Conservation (phyloP, 2,329 filamentous ascomycete species). For the Penicillium glabrum region DNA sequence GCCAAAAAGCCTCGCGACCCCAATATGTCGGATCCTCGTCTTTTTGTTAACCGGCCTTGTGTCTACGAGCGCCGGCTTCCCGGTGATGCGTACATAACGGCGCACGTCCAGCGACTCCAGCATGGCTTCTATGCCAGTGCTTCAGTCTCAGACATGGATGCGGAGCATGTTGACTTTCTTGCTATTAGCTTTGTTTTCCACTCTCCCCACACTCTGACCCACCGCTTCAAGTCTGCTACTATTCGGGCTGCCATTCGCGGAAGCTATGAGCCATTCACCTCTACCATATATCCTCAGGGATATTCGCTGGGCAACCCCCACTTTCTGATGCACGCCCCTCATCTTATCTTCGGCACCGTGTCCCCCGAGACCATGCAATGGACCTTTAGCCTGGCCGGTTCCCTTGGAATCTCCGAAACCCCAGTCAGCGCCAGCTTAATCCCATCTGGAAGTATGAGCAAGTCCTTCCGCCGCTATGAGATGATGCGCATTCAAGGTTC, state of each 20-base stretch:
- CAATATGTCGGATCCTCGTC: slow-evolving; percentile 38
- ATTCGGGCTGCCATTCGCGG: slow-evolving; percentile 39
- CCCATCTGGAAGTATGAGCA: slow-evolving; percentile 42
- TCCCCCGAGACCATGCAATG: slow-evolving; percentile 51
- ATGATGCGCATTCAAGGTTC: slow-evolving; percentile 54
- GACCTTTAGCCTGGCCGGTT: slow-evolving; percentile 49
- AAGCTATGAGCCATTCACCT: not conserved
- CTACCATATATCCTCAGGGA: slow-evolving; percentile 1
- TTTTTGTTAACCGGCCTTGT: slow-evolving; percentile 42
- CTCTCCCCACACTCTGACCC: slow-evolving; percentile 40
- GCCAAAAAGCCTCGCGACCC: slow-evolving; percentile 27
- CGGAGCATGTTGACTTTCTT: slow-evolving; percentile 50
- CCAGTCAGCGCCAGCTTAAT: slow-evolving; percentile 45
- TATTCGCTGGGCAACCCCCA: slow-evolving; percentile 33
- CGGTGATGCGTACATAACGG: slow-evolving; percentile 50
- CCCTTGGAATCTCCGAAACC: slow-evolving; percentile 47
- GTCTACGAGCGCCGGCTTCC: slow-evolving; percentile 52
- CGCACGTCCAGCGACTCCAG: slow-evolving; percentile 52
- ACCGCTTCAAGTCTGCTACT: slow-evolving; percentile 51
- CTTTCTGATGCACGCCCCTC: slow-evolving; percentile 52
- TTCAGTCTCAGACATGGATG: slow-evolving; percentile 42
- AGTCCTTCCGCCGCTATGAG: slow-evolving; percentile 47
- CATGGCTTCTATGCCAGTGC: slow-evolving; percentile 48
- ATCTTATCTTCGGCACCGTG: slow-evolving; percentile 49
- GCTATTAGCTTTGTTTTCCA: slow-evolving; percentile 54